phyloP scores from a whole-genome alignment of 371 early-diverging fungal species.

The Blakeslea trispora region DNA sequence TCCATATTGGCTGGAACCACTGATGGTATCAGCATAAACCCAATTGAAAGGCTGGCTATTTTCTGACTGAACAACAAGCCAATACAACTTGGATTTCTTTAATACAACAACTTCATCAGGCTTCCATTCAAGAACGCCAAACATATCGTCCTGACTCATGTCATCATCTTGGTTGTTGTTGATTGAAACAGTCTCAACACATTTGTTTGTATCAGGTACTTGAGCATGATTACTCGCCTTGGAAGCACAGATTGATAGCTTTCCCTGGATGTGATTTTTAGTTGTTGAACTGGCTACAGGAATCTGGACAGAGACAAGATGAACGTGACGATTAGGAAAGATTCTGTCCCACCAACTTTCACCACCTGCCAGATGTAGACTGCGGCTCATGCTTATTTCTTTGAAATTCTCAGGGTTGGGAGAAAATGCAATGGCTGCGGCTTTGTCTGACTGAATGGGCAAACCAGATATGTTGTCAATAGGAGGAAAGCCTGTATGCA shows the following conservation, averaged over 20 bases:
- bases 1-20: conserved; percentile 7
- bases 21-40: conserved; percentile 12
- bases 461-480: conserved; percentile 27
- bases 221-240: conserved; percentile 4
- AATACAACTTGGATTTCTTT: conserved; percentile 22
- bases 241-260: conserved; percentile 31
- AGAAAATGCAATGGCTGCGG: conserved; percentile 40
- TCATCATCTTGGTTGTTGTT: conserved; percentile 4
- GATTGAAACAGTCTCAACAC: conserved; percentile 9
- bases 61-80: conserved; percentile 26
- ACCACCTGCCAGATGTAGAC: background rate
- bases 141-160: conserved; percentile 5
- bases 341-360: conserved; percentile 50
- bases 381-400: conserved; percentile 7
- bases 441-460: conserved; percentile 14
- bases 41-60: conserved; percentile 12
- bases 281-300: conserved; percentile 22
- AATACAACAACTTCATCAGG: conserved; percentile 21
- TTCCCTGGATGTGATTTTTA: conserved; percentile 15
- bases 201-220: conserved; percentile 18
- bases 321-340: conserved; percentile 40
- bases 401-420: conserved; percentile 19
- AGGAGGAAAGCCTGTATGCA: conserved; percentile 44
- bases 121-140: conserved; percentile 27
- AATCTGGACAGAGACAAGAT: conserved; percentile 32